phyloP scores from a whole-genome alignment of 2,329 filamentous ascomycete genomes.

The Coniella lustricola region DNA sequence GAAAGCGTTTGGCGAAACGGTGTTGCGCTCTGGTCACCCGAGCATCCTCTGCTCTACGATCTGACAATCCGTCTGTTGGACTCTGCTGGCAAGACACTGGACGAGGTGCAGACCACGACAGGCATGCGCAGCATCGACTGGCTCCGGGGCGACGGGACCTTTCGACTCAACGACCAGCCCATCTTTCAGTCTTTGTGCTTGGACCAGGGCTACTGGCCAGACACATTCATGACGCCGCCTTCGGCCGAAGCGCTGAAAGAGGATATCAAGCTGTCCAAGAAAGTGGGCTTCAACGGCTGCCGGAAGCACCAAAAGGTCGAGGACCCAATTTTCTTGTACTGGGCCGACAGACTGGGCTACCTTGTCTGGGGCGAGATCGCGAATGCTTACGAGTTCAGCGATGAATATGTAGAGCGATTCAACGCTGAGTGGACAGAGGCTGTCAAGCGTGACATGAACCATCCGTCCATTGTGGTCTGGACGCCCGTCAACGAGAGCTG shows the following conservation, averaged over 20 bases:
- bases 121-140: slow-evolving; percentile 57
- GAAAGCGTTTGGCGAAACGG: slow-evolving; percentile 41
- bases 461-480: slow-evolving; percentile 58
- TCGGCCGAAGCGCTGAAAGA: slow-evolving; percentile 35
- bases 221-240: slow-evolving; percentile 53
- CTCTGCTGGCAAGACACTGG: slow-evolving; percentile 33
- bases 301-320: slow-evolving; percentile 61
- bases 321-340: slow-evolving; percentile 53
- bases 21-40: slow-evolving; percentile 56
- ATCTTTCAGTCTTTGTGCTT: slow-evolving; percentile 55
- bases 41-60: slow-evolving; percentile 50
- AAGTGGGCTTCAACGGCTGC: slow-evolving; percentile 59
- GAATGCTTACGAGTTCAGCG: slow-evolving; percentile 56
- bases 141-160: slow-evolving; percentile 49
- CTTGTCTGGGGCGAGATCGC: slow-evolving; percentile 60
- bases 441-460: slow-evolving; percentile 58
- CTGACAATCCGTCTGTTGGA: slow-evolving; percentile 46
- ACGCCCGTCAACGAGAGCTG: slow-evolving; percentile 59
- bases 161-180: slow-evolving; percentile 51
- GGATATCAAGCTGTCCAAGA: slow-evolving; percentile 50
- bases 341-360: slow-evolving; percentile 53
- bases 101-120: slow-evolving; percentile 52
- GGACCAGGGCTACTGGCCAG: slow-evolving; percentile 59
- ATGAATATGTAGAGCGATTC: slow-evolving; percentile 52
- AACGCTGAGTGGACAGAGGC: slow-evolving; percentile 58